A percentile compares a stretch with the other conserved stretches of the same genome.
These are phyloP conservation scores for Pestalotiopsis sp. DNA, from an alignment of 2,329 filamentous ascomycete species.

Conservation along the genomic window DNA sequence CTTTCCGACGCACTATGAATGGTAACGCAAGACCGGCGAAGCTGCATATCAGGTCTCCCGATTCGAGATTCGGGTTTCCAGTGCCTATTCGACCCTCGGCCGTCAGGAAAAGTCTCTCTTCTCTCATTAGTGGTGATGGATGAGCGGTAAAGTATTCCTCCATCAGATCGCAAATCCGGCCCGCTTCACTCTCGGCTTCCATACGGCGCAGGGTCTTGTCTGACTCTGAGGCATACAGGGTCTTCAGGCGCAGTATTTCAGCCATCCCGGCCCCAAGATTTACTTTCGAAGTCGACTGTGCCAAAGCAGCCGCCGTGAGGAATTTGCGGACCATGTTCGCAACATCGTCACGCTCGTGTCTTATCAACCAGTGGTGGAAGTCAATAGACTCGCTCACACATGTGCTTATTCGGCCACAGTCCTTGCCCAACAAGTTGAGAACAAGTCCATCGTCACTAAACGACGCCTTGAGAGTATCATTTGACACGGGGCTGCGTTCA, in stretches of 20 bases:
- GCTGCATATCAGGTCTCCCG: background rate
- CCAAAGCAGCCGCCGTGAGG: background rate
- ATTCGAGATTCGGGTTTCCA: background rate
- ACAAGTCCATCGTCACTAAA: background rate
- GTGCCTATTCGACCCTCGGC: background rate
- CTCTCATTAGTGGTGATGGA: background rate
- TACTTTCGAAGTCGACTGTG: background rate
- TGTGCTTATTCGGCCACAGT: background rate
- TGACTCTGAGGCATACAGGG: background rate
- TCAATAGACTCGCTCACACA: background rate
- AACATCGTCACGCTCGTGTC: background rate
- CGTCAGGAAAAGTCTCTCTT: background rate
- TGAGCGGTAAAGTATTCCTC: background rate
- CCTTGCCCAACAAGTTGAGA: background rate
- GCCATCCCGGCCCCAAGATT: background rate
- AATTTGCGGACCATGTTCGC: background rate
- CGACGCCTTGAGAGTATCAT: background rate
- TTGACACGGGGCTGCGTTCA: background rate
- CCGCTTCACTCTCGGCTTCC: background rate
- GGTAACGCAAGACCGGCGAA: background rate
- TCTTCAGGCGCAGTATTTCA: background rate
- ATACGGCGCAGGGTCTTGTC: background rate
- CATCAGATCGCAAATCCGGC: background rate
- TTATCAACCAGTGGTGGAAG: background rate
- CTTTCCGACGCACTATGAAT: background rate